A percentile compares a stretch with the other conserved stretches of the same genome.
phyloP scores from a whole-genome alignment of 306 rosid genomes.

The Prosopis cineraria region DNA sequence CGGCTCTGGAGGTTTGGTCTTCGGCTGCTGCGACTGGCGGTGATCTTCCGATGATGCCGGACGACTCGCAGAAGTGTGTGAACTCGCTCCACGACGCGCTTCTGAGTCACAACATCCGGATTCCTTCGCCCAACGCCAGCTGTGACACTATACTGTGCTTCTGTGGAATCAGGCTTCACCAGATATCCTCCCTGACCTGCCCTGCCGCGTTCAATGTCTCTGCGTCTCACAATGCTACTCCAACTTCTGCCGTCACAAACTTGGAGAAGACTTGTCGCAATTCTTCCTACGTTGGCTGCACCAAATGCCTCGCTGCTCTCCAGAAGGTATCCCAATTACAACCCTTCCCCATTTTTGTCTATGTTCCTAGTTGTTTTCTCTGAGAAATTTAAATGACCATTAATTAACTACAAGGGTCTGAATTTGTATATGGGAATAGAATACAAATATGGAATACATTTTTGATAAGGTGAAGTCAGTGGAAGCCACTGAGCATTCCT shows the following conservation, averaged over 20 bases:
- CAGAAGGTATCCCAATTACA: constrained; percentile 47
- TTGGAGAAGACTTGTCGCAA: constrained; percentile 79
- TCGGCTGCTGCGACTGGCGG: constrained; percentile 22
- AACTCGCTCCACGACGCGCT: constrained; percentile 65
- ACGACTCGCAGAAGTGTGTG: constrained; percentile 78
- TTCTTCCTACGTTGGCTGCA: constrained; percentile 74
- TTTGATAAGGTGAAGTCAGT: background rate
- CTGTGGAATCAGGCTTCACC: constrained; percentile 80
- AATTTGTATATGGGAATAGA: background rate
- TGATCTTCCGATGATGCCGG: constrained; percentile 77
- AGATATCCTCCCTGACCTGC: constrained; percentile 61
- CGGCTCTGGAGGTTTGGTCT: constrained; percentile 46
- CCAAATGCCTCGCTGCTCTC: constrained; percentile 65
- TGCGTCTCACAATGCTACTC: constrained; percentile 69
- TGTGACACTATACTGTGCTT: constrained; percentile 77
- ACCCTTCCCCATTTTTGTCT: background rate
- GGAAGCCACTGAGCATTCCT: background rate
- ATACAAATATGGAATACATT: background rate
- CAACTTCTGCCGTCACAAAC: constrained; percentile 69
- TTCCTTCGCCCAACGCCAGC: constrained; percentile 72
- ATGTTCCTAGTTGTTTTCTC: too few species aligned
- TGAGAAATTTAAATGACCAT: background rate
- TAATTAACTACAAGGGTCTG: too few species aligned
- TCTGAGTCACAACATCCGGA: constrained; percentile 53
- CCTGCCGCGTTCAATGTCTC: constrained; percentile 70